phyloP scores from a whole-genome alignment of 495 filamentous ascomycete genomes.

The Xylaria sp. region DNA sequence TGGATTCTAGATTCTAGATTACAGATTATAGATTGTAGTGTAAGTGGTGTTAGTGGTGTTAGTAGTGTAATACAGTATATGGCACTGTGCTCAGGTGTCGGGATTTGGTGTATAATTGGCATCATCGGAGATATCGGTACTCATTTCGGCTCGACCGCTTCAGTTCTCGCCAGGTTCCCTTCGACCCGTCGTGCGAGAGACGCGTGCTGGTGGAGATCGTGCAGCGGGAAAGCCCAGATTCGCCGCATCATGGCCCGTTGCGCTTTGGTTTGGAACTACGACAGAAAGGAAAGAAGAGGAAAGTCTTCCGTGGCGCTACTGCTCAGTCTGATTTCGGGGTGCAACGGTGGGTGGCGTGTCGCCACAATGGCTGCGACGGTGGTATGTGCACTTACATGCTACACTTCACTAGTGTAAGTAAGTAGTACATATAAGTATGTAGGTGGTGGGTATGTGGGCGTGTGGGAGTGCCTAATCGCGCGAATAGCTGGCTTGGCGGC shows the following conservation, averaged over 20 bases:
- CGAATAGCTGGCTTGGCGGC: conserved; percentile 12
- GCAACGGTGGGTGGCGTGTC: conserved; percentile 19
- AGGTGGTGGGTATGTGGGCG: no score
- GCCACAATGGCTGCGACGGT: conserved; percentile 21
- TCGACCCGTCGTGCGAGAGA: conserved; percentile 7
- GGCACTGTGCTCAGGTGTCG: background rate
- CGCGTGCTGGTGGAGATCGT: conserved; percentile 14
- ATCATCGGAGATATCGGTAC: conserved; percentile 18
- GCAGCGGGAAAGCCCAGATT: conserved; percentile 4
- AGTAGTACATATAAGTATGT: no score
- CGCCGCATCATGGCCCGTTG: conserved; percentile 14
- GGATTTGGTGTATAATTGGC: background rate
- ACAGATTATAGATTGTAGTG: no score
- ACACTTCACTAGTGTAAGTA: background rate
- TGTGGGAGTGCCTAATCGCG: background rate
- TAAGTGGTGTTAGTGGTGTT: no score
- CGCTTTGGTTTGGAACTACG: conserved; percentile 1
- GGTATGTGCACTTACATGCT: conserved; percentile 10
- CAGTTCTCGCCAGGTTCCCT: conserved; percentile 4
- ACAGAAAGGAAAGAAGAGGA: conserved; percentile 9
- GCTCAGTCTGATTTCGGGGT: conserved; percentile 7
- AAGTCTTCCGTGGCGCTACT: conserved; percentile 17
- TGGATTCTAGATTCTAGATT: background rate
- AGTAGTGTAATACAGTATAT: no score
- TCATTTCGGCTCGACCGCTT: conserved; percentile 4